Conservation (phyloP, 106 monocot genomes). For the Platanthera guangdongensis region DNA sequence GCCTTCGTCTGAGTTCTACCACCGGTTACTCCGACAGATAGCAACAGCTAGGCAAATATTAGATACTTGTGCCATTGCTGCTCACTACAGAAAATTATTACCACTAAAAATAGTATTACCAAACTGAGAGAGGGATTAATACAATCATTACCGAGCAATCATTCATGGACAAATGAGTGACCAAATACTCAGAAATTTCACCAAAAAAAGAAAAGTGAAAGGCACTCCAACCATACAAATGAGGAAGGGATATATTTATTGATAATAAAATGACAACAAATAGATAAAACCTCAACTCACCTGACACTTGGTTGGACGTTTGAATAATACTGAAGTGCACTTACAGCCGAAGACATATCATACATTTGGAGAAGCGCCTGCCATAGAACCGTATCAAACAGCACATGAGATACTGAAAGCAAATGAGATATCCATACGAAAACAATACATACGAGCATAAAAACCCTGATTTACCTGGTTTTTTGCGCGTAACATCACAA, state of each 20-base stretch:
- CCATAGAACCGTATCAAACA: background rate
- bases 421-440: background rate
- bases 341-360: constrained; percentile 42
- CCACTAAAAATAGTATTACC: background rate
- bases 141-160: background rate
- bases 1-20: no score
- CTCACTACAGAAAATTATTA: background rate
- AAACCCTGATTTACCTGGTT: constrained; percentile 39
- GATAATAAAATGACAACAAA: background rate
- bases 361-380: constrained; percentile 81
- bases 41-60: background rate
- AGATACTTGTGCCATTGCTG: background rate
- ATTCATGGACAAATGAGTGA: background rate
- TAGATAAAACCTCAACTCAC: constrained; percentile 12
- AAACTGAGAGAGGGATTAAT: background rate
- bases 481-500: constrained; percentile 63
- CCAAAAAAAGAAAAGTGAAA: background rate
- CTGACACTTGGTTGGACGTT: constrained; percentile 55
- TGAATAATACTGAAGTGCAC: constrained; percentile 49
- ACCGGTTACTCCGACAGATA: no score
- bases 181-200: background rate
- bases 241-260: background rate
- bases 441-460: background rate
- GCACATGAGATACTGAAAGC: background rate
- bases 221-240: background rate